phyloP scores from a whole-genome alignment of 2,329 filamentous ascomycete genomes.

The Pseudopyrenochaeta lycopersici region DNA sequence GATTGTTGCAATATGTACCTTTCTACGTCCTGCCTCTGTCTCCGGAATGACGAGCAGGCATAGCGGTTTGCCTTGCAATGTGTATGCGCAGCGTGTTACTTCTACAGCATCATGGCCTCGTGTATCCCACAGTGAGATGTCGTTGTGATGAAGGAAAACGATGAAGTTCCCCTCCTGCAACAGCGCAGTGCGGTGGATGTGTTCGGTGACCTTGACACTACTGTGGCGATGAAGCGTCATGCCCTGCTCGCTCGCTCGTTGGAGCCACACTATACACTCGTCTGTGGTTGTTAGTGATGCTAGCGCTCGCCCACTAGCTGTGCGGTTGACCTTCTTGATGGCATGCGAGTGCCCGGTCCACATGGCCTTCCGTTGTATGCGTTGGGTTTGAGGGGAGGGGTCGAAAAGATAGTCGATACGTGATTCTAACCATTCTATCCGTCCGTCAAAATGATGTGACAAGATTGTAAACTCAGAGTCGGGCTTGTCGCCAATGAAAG shows the following conservation, averaged over 20 bases:
- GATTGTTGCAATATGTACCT: slow-evolving; percentile 78
- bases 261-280: slow-evolving; percentile 85
- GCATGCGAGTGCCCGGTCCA: slow-evolving; percentile 87
- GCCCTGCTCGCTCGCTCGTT: slow-evolving; percentile 61
- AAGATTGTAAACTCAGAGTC: slow-evolving; percentile 76
- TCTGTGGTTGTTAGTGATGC: slow-evolving; percentile 82
- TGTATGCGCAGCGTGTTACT: slow-evolving; percentile 67
- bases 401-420: slow-evolving; percentile 84
- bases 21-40: slow-evolving; percentile 60
- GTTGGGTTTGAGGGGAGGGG: slow-evolving; percentile 65
- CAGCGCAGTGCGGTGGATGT: slow-evolving; percentile 83
- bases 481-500: slow-evolving; percentile 71
- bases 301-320: slow-evolving; percentile 79
- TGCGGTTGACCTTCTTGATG: slow-evolving; percentile 86
- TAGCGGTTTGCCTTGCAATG: slow-evolving; percentile 73
- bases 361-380: slow-evolving; percentile 69
- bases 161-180: slow-evolving; percentile 80
- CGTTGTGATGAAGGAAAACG: slow-evolving; percentile 77
- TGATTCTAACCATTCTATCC: slow-evolving; percentile 82
- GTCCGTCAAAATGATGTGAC: slow-evolving; percentile 84
- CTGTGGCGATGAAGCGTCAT: slow-evolving; percentile 72
- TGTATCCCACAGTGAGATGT: slow-evolving; percentile 82
- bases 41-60: slow-evolving; percentile 82
- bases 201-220: slow-evolving; percentile 70
- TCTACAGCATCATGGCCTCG: slow-evolving; percentile 66